Conservation (phyloP, 2,329 filamentous ascomycete genomes). For the Alternaria tenuissima region DNA sequence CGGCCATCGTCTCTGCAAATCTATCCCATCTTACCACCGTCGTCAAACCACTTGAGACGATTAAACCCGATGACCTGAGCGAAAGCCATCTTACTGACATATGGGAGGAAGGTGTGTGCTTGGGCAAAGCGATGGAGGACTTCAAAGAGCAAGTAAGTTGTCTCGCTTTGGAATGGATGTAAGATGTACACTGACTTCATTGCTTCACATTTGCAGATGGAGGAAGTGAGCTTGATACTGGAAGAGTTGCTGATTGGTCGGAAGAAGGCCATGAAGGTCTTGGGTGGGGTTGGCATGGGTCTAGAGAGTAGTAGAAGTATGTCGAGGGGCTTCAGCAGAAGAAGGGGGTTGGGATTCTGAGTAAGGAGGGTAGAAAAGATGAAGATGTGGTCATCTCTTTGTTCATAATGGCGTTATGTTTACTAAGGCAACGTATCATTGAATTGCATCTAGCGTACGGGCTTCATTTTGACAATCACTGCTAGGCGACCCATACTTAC, state of each 20-base stretch:
- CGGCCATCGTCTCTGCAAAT: slow-evolving; percentile 6
- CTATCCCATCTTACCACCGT: slow-evolving; percentile 10
- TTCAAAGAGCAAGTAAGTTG: background rate
- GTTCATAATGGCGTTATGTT: background rate
- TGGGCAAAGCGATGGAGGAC: slow-evolving; percentile 7
- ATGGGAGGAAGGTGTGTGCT: background rate
- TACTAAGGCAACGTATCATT: background rate
- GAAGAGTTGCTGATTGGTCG: slow-evolving; percentile 2
- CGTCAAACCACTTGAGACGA: slow-evolving; percentile 10
- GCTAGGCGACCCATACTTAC: background rate
- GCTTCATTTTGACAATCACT: background rate
- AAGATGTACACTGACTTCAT: too few species aligned
- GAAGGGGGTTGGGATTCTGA: background rate
- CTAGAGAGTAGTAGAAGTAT: background rate
- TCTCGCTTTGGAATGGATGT: too few species aligned
- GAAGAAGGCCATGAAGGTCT: slow-evolving; percentile 4
- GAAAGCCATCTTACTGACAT: slow-evolving; percentile 9
- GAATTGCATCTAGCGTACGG: background rate
- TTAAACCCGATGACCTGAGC: background rate
- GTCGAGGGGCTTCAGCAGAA: background rate
- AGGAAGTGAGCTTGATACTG: slow-evolving; percentile 19
- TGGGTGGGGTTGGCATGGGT: background rate
- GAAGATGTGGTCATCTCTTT: background rate
- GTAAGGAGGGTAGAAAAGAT: background rate
- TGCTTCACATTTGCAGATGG: background rate